phyloP scores from a whole-genome alignment of 441 rosid genomes.

The Jatropha multifida region DNA sequence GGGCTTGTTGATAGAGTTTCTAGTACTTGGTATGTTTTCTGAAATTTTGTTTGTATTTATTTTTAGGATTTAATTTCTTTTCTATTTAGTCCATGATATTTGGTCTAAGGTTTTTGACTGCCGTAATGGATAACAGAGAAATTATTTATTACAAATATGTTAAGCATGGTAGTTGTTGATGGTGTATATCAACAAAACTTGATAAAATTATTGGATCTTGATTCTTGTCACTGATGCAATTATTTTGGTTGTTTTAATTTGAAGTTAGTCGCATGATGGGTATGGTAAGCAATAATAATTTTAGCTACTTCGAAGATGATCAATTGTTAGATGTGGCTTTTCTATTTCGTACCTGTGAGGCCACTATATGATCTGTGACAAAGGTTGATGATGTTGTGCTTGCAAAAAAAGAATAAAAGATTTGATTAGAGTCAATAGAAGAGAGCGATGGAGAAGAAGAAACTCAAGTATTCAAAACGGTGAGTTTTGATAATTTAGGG shows the following conservation, averaged over 20 bases:
- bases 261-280: not conserved
- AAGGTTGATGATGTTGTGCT: not conserved
- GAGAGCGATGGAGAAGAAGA: too few species aligned
- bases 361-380: not conserved
- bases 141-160: not conserved
- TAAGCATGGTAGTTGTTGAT: not conserved
- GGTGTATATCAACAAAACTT: not conserved
- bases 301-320: not conserved
- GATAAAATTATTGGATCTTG: not conserved
- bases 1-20: conserved; percentile 92
- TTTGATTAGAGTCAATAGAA: too few species aligned
- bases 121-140: not conserved
- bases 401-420: not conserved
- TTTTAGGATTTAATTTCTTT: not conserved
- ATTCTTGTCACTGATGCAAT: not conserved
- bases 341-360: not conserved
- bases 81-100: not conserved
- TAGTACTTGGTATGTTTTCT: conserved; percentile 70
- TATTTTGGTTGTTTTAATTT: conserved; percentile 1
- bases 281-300: not conserved
- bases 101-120: not conserved
- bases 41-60: conserved; percentile 3
- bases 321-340: not conserved
- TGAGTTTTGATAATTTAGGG: too few species aligned
- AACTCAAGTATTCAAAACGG: too few species aligned